Evolutionary conservation across 495 filamentous ascomycete genomes (phyloP).

Genomic region (Neurospora sp.): DNA sequence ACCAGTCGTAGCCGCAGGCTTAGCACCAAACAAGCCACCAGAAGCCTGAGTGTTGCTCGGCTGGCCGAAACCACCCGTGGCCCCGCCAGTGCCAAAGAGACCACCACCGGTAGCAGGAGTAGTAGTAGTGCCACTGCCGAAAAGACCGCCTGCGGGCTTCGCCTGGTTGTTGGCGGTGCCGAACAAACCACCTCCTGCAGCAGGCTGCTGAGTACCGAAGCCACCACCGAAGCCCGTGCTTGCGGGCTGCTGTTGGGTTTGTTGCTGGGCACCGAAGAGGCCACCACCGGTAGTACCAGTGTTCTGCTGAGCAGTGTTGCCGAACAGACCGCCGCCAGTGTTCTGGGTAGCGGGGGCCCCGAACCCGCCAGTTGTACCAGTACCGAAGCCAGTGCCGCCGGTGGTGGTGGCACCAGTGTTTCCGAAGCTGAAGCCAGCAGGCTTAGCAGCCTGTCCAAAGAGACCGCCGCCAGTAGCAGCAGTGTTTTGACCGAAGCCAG

Average conservation of each 20-base stretch:
- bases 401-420: constrained; percentile 5
- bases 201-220: constrained; percentile 21
- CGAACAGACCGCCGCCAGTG: constrained; percentile 54
- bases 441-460: constrained; percentile 25
- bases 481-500: constrained; percentile 23
- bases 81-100: constrained; percentile 32
- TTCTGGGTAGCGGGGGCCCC: constrained; percentile 21
- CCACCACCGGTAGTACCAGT: constrained; percentile 24
- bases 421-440: constrained; percentile 22
- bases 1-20: constrained; percentile 32
- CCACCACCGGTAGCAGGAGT: constrained; percentile 23
- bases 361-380: constrained; percentile 12
- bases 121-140: constrained; percentile 29
- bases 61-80: constrained; percentile 24
- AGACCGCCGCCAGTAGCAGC: constrained; percentile 29
- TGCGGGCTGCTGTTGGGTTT: constrained; percentile 8
- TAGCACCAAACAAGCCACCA: constrained; percentile 53
- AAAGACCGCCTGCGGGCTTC: constrained; percentile 35
- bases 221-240: constrained; percentile 13
- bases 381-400: constrained; percentile 22
- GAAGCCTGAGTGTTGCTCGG: constrained; percentile 22
- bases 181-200: constrained; percentile 50
- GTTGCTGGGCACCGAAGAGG: constrained; percentile 36
- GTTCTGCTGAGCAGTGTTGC: constrained; percentile 22
- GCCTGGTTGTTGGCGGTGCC: constrained; percentile 36